Evolutionary conservation across 352 stramenopile genomes (phyloP), one percentile per base, ranked within the genome.

Genomic region (Vaucheria bursata): DNA sequence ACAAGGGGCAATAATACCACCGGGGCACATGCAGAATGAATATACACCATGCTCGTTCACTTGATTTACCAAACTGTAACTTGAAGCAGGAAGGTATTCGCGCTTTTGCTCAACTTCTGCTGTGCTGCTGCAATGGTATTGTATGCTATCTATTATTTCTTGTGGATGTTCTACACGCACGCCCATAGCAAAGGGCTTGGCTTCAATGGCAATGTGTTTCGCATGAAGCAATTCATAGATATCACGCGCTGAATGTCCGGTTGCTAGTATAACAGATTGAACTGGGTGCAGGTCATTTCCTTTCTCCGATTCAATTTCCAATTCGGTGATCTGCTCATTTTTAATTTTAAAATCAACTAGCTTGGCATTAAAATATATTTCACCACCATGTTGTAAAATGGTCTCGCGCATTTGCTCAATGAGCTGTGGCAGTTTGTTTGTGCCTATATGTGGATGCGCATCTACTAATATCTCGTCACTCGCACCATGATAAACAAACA

Each of bases 1-100:
- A 18, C 12, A 59, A 25, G 18, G 18, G 45, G 25, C 45, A 18
- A 59, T 25, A 18, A 18, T 25, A 25, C 45, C 45, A 25, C 45
- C 45, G 45, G 45, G 45, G 45, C 45, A 59, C 45, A 59, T 59
- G 45, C 45, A 59, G 45, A 59, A 59, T 18, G 45, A 59, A 59
- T 59, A 59, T 18, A 25, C 25, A 18, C 45, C 45, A 18, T 25
- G 45, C 12, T 25, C 45, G 45, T 18, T 59, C 12, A 25, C 18
- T 18, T 18, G 45, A 25, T 59, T 59, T n/a, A n/a, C n/a, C n/a
- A n/a, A n/a, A n/a, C n/a, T n/a, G n/a, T n/a, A n/a, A n/a, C n/a
- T n/a, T n/a, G n/a, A n/a, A n/a, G n/a, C n/a, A n/a, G n/a, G n/a
- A n/a, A n/a, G n/a, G n/a, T n/a, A n/a, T n/a, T n/a, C n/a, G n/a